Evolutionary conservation across 805 yeast genomes (phyloP).

Genomic region (Kodamaea kaohsiungensis): DNA sequence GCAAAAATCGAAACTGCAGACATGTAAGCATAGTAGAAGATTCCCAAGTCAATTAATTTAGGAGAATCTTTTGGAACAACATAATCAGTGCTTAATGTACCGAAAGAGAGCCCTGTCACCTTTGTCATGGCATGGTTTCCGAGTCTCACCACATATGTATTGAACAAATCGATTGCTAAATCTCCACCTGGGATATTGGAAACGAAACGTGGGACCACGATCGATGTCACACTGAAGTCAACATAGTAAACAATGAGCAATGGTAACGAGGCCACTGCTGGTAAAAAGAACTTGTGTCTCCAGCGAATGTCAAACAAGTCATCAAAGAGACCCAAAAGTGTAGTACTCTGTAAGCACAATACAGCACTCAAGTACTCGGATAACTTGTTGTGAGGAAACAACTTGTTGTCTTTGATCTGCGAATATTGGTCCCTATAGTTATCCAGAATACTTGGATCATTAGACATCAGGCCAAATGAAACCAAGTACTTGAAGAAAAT

Average conservation of each 20-base stretch:
- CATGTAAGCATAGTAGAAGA: conserved; percentile 85
- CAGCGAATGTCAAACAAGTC: conserved; percentile 95
- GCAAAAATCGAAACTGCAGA: conserved; percentile 88
- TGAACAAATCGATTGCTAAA: conserved; percentile 19
- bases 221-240: conserved; percentile 89
- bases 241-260: conserved; percentile 86
- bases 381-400: conserved; percentile 79
- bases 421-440: conserved; percentile 37
- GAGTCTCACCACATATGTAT: conserved; percentile 19
- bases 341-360: conserved; percentile 78
- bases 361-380: conserved; percentile 86
- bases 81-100: conserved; percentile 37
- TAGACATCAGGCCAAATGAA: conserved; percentile 39
- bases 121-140: conserved; percentile 34
- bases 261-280: conserved; percentile 93
- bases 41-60: conserved; percentile 71
- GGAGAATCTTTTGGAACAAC: conserved; percentile 37
- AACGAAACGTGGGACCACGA: conserved; percentile 75
- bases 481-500: conserved; percentile 76
- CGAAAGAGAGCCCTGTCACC: conserved; percentile 40
- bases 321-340: conserved; percentile 86
- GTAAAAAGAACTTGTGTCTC: conserved; percentile 95
- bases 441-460: conserved; percentile 33
- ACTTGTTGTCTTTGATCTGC: conserved; percentile 28
- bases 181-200: conserved; percentile 36